Evolutionary conservation across 805 yeast species (phyloP).

Genomic region (Myxozyma neglecta): DNA sequence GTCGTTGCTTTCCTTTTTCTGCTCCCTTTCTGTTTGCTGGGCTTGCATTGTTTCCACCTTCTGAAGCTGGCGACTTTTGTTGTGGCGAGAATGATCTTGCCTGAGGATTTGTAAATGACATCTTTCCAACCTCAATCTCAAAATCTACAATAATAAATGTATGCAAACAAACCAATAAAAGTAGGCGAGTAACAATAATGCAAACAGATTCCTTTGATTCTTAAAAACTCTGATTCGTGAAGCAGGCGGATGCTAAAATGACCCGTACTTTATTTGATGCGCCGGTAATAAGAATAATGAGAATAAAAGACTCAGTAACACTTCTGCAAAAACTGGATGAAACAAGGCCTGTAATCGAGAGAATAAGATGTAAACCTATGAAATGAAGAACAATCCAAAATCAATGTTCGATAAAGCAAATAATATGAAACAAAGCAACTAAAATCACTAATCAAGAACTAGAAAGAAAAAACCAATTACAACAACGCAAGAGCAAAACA

Average conservation of each 20-base stretch:
- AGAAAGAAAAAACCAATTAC: not conserved
- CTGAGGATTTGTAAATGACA: constrained; percentile 16
- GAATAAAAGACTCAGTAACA: too few relatives aligned
- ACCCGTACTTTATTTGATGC: too few relatives aligned
- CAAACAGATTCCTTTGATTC: not conserved
- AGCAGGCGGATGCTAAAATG: too few relatives aligned
- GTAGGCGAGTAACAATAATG: not conserved
- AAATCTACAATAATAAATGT: not conserved
- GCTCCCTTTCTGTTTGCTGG: not conserved
- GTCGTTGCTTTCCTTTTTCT: not conserved
- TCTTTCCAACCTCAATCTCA: not conserved
- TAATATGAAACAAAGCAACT: too few relatives aligned
- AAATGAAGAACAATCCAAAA: too few relatives aligned
- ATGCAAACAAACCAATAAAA: not conserved
- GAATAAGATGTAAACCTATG: too few relatives aligned
- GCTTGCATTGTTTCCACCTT: not conserved
- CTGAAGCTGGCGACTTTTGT: constrained; percentile 21
- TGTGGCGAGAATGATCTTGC: constrained; percentile 24
- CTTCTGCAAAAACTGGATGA: too few relatives aligned
- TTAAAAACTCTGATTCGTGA: too few relatives aligned
- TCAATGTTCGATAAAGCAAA: too few relatives aligned
- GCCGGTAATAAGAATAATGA: too few relatives aligned
- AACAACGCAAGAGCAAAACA: not conserved
- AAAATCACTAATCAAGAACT: not conserved
- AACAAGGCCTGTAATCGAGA: too few relatives aligned